Percentiles rank a stretch among this genome's conserved stretches.
Conservation (phyloP, 208 protist genomes). For the Crithidia bombi region DNA sequence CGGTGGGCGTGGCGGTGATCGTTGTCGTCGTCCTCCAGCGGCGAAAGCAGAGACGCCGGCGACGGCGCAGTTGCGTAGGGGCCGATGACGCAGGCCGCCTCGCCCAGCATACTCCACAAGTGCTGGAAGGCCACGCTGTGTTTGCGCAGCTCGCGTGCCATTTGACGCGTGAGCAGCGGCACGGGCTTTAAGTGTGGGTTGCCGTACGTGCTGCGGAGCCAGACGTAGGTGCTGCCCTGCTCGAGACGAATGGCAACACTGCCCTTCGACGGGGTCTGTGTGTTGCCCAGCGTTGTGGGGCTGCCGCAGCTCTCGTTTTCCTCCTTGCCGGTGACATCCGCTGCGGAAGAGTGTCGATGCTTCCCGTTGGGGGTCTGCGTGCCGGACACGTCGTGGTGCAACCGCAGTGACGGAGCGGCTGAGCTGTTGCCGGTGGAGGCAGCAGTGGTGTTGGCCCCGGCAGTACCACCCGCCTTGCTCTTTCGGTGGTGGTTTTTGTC, state of each 20-base stretch:
- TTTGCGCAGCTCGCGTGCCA: conserved; percentile 7
- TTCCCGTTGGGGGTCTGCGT: no score
- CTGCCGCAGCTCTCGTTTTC: neutral
- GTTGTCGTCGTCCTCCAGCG: neutral
- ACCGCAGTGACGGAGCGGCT: no score
- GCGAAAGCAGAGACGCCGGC: neutral
- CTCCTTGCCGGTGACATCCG: no score
- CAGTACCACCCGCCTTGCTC: no score
- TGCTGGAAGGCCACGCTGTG: conserved; percentile 8
- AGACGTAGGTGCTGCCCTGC: conserved; percentile 34
- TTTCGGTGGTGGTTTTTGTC: no score
- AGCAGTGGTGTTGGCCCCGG: no score
- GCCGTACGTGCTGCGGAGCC: conserved; percentile 28
- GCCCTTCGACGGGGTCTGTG: neutral
- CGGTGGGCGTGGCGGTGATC: no score
- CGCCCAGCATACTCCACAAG: conserved; percentile 16
- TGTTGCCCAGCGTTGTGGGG: neutral
- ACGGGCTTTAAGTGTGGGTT: conserved; percentile 21
- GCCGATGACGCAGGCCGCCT: conserved; percentile 21
- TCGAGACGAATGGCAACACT: conserved; percentile 7
- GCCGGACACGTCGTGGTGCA: no score
- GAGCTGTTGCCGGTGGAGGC: no score
- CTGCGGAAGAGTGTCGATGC: no score
- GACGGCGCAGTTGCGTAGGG: conserved; percentile 8
- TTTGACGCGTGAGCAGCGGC: conserved; percentile 12